A percentile compares a stretch with the other conserved stretches of the same genome.
These are phyloP conservation scores for Pinus taeda DNA, from an alignment of 75 land plant species.

Conservation along the genomic window DNA sequence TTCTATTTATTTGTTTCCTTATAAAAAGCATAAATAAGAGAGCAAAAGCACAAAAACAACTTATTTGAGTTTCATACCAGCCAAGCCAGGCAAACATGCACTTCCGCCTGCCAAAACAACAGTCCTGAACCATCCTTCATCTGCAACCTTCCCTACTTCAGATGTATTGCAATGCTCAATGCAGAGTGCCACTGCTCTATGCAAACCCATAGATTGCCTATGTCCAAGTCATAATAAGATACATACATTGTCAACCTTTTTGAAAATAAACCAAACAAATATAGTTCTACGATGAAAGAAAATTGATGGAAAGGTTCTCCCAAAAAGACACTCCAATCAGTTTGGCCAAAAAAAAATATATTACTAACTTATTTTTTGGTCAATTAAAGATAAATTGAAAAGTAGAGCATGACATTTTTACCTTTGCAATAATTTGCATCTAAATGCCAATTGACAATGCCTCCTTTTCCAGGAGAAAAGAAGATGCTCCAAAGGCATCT, in stretches of 20 bases:
- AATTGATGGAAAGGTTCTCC: constrained; percentile 2
- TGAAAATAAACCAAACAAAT: background rate
- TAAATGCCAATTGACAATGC: background rate
- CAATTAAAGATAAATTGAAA: background rate
- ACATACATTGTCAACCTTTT: background rate
- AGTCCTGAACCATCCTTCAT: constrained; percentile 79
- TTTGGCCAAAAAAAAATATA: background rate
- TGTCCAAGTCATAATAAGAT: background rate
- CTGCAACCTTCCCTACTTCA: constrained; percentile 22
- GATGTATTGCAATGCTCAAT: constrained; percentile 69
- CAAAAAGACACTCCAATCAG: background rate
- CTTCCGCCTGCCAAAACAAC: constrained; percentile 82
- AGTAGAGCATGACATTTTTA: background rate
- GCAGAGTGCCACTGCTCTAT: constrained; percentile 84
- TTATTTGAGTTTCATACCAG: constrained; percentile 44
- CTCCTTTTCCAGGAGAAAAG: background rate
- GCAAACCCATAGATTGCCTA: constrained; percentile 81
- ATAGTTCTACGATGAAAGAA: background rate
- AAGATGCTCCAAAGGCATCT: background rate
- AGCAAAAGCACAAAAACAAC: background rate
- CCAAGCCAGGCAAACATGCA: constrained; percentile 83
- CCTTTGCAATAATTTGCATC: background rate
- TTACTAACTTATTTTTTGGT: background rate
- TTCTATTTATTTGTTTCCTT: too few relatives aligned
- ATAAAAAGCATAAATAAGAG: too few relatives aligned